Conservation (phyloP, 2,329 filamentous ascomycete genomes). For the Botrytis deweyae region DNA sequence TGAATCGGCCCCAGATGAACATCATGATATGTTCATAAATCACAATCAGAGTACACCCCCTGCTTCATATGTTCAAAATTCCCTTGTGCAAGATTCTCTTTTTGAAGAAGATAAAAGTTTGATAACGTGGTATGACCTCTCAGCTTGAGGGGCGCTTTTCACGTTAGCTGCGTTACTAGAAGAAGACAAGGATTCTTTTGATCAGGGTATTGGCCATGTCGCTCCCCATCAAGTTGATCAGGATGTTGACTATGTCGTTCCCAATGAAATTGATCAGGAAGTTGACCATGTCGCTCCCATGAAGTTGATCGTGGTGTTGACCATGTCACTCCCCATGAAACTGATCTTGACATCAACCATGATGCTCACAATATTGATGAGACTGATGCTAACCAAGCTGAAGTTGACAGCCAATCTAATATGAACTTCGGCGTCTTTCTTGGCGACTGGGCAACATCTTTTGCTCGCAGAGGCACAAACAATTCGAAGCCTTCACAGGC, state of each 20-base stretch:
- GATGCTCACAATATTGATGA: background rate
- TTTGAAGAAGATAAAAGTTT: background rate
- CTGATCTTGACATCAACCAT: background rate
- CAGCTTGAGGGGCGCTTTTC: slow-evolving; percentile 6
- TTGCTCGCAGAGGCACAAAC: slow-evolving; percentile 15
- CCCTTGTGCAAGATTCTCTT: background rate
- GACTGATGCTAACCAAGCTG: slow-evolving; percentile 35
- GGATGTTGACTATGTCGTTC: background rate
- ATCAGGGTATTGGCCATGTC: background rate
- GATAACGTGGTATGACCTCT: slow-evolving; percentile 16
- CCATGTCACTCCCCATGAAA: background rate
- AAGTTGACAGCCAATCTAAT: slow-evolving; percentile 46
- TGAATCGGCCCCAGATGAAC: slow-evolving; percentile 24
- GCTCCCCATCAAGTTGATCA: slow-evolving; percentile 1
- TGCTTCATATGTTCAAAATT: slow-evolving; percentile 26
- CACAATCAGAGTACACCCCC: slow-evolving; percentile 37
- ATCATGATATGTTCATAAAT: slow-evolving; percentile 28
- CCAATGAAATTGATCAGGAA: background rate
- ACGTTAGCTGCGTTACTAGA: slow-evolving; percentile 14
- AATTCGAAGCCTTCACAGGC: slow-evolving; percentile 26
- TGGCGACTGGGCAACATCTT: slow-evolving; percentile 45
- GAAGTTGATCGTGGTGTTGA: slow-evolving; percentile 8
- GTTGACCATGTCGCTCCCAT: background rate
- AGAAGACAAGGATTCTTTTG: background rate
- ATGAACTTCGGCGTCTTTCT: slow-evolving; percentile 52